These are phyloP conservation scores for Cercospora sp. DNA, from an alignment of 2,329 filamentous ascomycete species.

Conservation along the genomic window DNA sequence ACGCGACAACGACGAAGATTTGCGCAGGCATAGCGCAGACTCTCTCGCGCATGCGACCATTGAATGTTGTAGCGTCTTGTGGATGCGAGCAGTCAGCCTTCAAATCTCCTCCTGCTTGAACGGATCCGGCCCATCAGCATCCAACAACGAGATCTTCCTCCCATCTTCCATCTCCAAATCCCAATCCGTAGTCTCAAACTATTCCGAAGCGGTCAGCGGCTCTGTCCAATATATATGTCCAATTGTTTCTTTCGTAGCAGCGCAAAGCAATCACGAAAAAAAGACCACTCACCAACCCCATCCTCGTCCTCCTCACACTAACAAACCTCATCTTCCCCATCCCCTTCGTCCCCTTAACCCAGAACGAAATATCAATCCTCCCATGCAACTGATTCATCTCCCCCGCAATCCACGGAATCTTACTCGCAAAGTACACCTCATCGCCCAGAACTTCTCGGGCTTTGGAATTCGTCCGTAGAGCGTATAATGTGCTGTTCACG, in stretches of 20 bases:
- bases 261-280: background rate
- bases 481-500: conserved; percentile 84
- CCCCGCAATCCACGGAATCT: conserved; percentile 52
- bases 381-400: conserved; percentile 94
- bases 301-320: conserved; percentile 68
- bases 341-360: conserved; percentile 75
- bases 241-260: background rate
- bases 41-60: background rate
- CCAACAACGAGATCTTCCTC: conserved; percentile 72
- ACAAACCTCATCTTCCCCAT: conserved; percentile 77
- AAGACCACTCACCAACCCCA: conserved; percentile 54
- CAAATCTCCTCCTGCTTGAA: conserved; percentile 48
- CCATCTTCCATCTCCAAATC: conserved; percentile 70
- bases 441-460: conserved; percentile 82
- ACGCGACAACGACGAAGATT: background rate
- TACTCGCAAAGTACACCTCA: conserved; percentile 54
- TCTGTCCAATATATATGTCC: background rate
- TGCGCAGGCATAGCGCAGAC: background rate
- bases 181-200: conserved; percentile 91
- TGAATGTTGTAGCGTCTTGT: background rate
- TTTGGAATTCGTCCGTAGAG: conserved; percentile 74
- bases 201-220: conserved; percentile 23
- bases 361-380: conserved; percentile 81
- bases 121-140: conserved; percentile 63
- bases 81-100: background rate